These are phyloP conservation scores for Chamaenerion angustifolium DNA, from an alignment of 345 rosid species.

Conservation along the genomic window DNA sequence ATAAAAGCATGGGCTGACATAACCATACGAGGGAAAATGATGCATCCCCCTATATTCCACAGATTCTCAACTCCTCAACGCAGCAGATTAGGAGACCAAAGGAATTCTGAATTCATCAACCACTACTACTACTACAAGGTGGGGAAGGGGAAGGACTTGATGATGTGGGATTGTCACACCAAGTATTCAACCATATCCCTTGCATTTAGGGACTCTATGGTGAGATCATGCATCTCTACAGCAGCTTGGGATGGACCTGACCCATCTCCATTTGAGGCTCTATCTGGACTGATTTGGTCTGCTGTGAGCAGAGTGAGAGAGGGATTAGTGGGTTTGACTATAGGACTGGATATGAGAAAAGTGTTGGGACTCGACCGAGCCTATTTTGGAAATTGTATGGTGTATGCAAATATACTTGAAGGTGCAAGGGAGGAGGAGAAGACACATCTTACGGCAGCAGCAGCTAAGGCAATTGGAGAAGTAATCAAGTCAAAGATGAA, in stretches of 20 bases:
- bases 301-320: conserved; percentile 35
- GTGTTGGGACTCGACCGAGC: conserved; percentile 30
- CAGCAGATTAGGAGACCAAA: neutral
- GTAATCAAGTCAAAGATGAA: conserved; percentile 19
- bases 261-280: conserved; percentile 31
- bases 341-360: conserved; percentile 42
- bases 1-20: conserved; percentile 64
- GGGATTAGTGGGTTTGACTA: conserved; percentile 31
- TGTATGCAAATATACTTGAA: conserved; percentile 21
- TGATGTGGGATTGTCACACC: neutral
- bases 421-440: neutral
- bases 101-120: conserved; percentile 10
- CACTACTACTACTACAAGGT: no score
- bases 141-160: no score
- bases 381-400: conserved; percentile 63
- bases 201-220: conserved; percentile 26
- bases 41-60: conserved; percentile 36
- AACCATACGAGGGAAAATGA: conserved; percentile 21
- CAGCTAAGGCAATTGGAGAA: conserved; percentile 22
- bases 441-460: conserved; percentile 12
- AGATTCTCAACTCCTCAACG: conserved; percentile 24
- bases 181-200: conserved; percentile 24
- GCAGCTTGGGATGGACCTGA: neutral
- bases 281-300: conserved; percentile 49
- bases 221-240: conserved; percentile 29